These are phyloP conservation scores for Raphanus raphanistrum DNA, from an alignment of 345 rosid species.

Conservation along the genomic window DNA sequence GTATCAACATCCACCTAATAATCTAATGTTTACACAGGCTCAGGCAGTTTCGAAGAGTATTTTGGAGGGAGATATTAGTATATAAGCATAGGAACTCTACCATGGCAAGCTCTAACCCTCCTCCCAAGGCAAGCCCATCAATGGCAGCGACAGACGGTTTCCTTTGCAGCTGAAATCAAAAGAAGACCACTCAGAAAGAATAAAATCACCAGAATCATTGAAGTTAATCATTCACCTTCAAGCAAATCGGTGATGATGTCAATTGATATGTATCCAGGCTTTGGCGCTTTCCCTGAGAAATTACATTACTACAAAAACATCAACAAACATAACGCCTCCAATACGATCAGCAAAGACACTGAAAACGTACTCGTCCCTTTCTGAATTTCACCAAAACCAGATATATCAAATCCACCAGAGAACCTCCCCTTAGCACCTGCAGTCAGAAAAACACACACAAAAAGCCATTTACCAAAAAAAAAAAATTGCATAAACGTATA, in stretches of 20 bases:
- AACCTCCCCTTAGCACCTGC: slow-evolving; percentile 89
- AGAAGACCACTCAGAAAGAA: slow-evolving; percentile 18
- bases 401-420: slow-evolving; percentile 94
- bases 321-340: slow-evolving; percentile 2
- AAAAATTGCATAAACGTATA: not conserved
- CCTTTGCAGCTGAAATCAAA: slow-evolving; percentile 62
- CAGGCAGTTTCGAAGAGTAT: not conserved
- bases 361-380: slow-evolving; percentile 54
- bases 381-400: slow-evolving; percentile 68
- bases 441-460: slow-evolving; percentile 11
- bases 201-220: slow-evolving; percentile 1
- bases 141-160: slow-evolving; percentile 99
- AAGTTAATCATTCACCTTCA: slow-evolving; percentile 60
- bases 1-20: slow-evolving; percentile 4
- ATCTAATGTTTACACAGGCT: not conserved
- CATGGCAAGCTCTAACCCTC: slow-evolving; percentile 97
- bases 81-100: slow-evolving; percentile 43
- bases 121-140: slow-evolving; percentile 97
- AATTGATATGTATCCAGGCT: slow-evolving; percentile 60
- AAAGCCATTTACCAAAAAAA: not conserved
- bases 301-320: not conserved
- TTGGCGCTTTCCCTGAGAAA: slow-evolving; percentile 55
- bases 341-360: slow-evolving; percentile 1
- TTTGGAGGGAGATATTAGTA: not conserved
- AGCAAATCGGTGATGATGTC: slow-evolving; percentile 63